These are phyloP conservation scores for Eremothecium cymbalariae DNA, from an alignment of 1,139 yeast genomes.

Conservation along the genomic window DNA sequence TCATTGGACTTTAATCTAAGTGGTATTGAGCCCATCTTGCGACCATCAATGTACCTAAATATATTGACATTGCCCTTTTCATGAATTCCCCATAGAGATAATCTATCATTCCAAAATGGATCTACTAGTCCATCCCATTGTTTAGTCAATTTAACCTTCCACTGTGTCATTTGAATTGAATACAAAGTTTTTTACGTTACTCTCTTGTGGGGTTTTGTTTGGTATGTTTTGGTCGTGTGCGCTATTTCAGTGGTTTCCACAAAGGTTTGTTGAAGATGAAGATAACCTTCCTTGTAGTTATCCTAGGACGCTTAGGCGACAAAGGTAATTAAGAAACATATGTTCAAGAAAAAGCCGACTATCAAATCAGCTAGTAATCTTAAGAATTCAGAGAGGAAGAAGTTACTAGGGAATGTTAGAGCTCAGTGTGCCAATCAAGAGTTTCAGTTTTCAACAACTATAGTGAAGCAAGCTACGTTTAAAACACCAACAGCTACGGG, in stretches of 20 bases:
- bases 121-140: slow-evolving; percentile 4
- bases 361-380: slow-evolving; percentile 70
- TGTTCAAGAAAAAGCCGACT: slow-evolving; percentile 61
- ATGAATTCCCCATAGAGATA: slow-evolving; percentile 5
- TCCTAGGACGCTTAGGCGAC: slow-evolving; percentile 1
- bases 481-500: slow-evolving; percentile 52
- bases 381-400: slow-evolving; percentile 74
- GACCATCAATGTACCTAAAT: slow-evolving; percentile 14
- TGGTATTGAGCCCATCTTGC: slow-evolving; percentile 13
- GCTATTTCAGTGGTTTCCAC: too few species aligned
- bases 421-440: slow-evolving; percentile 42
- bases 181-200: too few species aligned
- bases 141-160: slow-evolving; percentile 5
- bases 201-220: too few species aligned
- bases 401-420: slow-evolving; percentile 42
- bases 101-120: slow-evolving; percentile 6
- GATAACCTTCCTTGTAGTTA: too few species aligned
- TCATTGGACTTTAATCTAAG: slow-evolving; percentile 20
- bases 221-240: too few species aligned
- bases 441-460: slow-evolving; percentile 47
- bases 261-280: too few species aligned
- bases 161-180: slow-evolving; percentile 5
- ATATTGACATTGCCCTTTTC: slow-evolving; percentile 1
- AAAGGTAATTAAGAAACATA: slow-evolving; percentile 21
- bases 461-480: slow-evolving; percentile 59